These are phyloP conservation scores for Echium plantagineum DNA, from an alignment of 257 asterid species.

Conservation along the genomic window DNA sequence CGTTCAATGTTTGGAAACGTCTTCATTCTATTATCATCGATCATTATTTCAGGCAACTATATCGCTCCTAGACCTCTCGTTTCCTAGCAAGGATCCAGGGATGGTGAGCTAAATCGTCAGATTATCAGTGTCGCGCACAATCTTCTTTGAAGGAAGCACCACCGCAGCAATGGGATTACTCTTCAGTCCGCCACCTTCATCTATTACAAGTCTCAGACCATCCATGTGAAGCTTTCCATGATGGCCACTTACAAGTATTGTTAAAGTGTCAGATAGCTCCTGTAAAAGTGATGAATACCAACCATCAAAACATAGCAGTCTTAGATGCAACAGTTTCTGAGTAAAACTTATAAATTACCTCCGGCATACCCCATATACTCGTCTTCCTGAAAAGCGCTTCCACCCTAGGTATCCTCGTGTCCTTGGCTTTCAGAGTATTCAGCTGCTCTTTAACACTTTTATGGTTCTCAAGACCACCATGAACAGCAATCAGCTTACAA, in stretches of 20 bases:
- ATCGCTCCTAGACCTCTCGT: neutral
- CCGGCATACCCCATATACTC: slow-evolving; percentile 76
- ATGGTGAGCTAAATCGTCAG: slow-evolving; percentile 1
- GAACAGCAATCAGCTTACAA: too few relatives aligned
- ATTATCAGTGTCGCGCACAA: slow-evolving; percentile 64
- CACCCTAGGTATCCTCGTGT: slow-evolving; percentile 75
- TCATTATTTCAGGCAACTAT: neutral
- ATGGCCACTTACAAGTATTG: slow-evolving; percentile 70
- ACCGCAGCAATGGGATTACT: slow-evolving; percentile 64
- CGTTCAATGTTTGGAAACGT: too few relatives aligned
- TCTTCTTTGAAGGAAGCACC: slow-evolving; percentile 55
- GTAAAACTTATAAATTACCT: slow-evolving; percentile 26
- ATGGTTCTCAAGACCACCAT: too few relatives aligned
- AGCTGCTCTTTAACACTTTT: too few relatives aligned
- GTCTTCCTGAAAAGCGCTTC: slow-evolving; percentile 69
- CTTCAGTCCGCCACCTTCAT: slow-evolving; percentile 63
- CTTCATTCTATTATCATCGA: neutral
- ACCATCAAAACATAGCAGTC: neutral
- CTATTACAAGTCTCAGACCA: too few relatives aligned
- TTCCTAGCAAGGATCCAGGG: neutral
- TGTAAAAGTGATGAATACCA: slow-evolving; percentile 3
- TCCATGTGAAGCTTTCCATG: too few relatives aligned
- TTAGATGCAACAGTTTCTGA: neutral
- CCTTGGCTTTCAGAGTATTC: too few relatives aligned
- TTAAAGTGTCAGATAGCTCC: slow-evolving; percentile 50